Evolutionary conservation across 1,284 basidiomycete genomes (phyloP).

Genomic region (Ustanciosporium gigantosporum): DNA sequence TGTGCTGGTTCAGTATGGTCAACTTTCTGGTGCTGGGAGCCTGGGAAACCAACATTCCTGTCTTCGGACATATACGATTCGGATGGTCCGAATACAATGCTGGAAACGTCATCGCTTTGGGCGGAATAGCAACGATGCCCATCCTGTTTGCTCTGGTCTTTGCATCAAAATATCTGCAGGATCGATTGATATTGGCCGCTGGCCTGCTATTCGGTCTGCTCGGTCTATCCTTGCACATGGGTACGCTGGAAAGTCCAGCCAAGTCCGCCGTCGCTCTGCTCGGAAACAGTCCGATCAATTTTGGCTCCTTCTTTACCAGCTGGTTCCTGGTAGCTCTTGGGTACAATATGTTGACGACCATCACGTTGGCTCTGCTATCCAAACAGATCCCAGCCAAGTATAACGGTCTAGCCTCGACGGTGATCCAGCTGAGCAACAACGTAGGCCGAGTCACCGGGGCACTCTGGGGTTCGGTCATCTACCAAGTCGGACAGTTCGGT

Average conservation of each 20-base stretch:
- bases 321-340: conserved; percentile 35
- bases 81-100: conserved; percentile 40
- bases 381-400: conserved; percentile 41
- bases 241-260: conserved; percentile 23
- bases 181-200: conserved; percentile 27
- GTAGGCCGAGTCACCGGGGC: conserved; percentile 28
- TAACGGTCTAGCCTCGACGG: conserved; percentile 28
- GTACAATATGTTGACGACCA: conserved; percentile 37
- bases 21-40: conserved; percentile 41
- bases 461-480: conserved; percentile 35
- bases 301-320: conserved; percentile 37
- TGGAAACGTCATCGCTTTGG: conserved; percentile 40
- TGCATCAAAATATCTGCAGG: conserved; percentile 26
- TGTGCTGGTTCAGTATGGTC: conserved; percentile 46
- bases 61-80: conserved; percentile 26
- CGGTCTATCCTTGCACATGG: conserved; percentile 37
- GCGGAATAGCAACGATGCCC: conserved; percentile 32
- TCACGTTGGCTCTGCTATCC: conserved; percentile 32
- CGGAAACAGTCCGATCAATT: conserved; percentile 13
- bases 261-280: conserved; percentile 10
- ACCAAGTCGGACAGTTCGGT: conserved; percentile 37
- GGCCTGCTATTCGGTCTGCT: conserved; percentile 30
- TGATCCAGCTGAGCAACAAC: conserved; percentile 44
- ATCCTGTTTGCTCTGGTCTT: conserved; percentile 38
- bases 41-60: conserved; percentile 42